These are phyloP conservation scores for Claviceps maximensis DNA, from an alignment of 2,329 filamentous ascomycete genomes.

Conservation along the genomic window DNA sequence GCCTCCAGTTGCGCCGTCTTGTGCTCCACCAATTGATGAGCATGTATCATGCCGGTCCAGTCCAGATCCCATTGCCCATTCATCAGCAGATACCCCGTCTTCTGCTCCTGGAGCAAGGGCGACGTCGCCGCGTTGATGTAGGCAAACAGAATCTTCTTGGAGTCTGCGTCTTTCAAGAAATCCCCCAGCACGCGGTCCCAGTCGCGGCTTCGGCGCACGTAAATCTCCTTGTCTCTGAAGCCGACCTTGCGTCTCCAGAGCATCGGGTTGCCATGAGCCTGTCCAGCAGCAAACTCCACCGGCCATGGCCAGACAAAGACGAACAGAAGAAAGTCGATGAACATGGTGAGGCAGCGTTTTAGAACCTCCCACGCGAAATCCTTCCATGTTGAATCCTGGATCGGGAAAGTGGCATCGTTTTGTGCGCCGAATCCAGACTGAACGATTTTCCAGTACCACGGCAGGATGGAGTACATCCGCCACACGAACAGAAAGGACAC, in stretches of 20 bases:
- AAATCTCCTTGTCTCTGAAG: slow-evolving; percentile 67
- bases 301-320: slow-evolving; percentile 63
- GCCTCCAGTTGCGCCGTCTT: slow-evolving; percentile 48
- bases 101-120: slow-evolving; percentile 51
- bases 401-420: slow-evolving; percentile 54
- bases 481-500: slow-evolving; percentile 52
- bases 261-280: slow-evolving; percentile 45
- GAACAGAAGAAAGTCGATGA: slow-evolving; percentile 59
- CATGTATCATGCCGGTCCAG: slow-evolving; percentile 66
- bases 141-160: slow-evolving; percentile 44
- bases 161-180: slow-evolving; percentile 36
- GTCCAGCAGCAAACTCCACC: slow-evolving; percentile 54
- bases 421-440: slow-evolving; percentile 50
- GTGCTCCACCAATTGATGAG: slow-evolving; percentile 54
- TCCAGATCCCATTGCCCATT: slow-evolving; percentile 79
- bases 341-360: slow-evolving; percentile 50
- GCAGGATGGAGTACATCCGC: slow-evolving; percentile 55
- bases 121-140: slow-evolving; percentile 57
- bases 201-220: slow-evolving; percentile 61
- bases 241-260: slow-evolving; percentile 63
- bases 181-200: slow-evolving; percentile 53
- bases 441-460: slow-evolving; percentile 59
- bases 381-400: slow-evolving; percentile 39
- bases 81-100: slow-evolving; percentile 81
- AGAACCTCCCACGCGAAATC: slow-evolving; percentile 43